These are phyloP conservation scores for Apostasia shenzhenica DNA, from an alignment of 106 monocot species.

Conservation along the genomic window DNA sequence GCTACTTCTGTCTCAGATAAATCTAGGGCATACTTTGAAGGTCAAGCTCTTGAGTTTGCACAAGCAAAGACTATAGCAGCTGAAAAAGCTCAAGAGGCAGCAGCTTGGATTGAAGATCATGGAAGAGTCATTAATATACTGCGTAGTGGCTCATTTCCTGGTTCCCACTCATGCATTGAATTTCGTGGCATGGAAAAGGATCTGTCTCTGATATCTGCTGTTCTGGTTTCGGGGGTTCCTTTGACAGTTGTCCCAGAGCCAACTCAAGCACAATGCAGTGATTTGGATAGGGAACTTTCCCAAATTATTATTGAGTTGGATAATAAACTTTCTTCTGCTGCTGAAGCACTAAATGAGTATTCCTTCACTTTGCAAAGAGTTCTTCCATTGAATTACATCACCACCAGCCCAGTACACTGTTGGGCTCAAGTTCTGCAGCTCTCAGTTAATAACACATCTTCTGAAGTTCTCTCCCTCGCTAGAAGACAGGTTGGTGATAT, in stretches of 20 bases:
- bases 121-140: constrained; percentile 69
- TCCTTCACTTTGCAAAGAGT: constrained; percentile 66
- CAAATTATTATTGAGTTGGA: constrained; percentile 60
- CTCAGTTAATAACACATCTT: constrained; percentile 61
- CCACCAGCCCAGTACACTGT: constrained; percentile 67
- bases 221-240: constrained; percentile 71
- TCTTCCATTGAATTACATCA: constrained; percentile 74
- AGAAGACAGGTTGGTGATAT: constrained; percentile 68
- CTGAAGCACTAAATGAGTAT: constrained; percentile 67
- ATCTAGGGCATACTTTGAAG: constrained; percentile 59
- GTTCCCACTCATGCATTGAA: constrained; percentile 29
- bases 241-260: constrained; percentile 96
- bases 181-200: constrained; percentile 49
- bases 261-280: constrained; percentile 72
- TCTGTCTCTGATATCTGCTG: constrained; percentile 76
- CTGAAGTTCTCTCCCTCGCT: constrained; percentile 64
- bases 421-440: constrained; percentile 84
- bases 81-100: constrained; percentile 69
- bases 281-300: constrained; percentile 81
- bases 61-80: constrained; percentile 63
- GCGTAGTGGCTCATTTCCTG: constrained; percentile 48
- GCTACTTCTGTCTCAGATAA: constrained; percentile 62
- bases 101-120: constrained; percentile 85
- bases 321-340: constrained; percentile 52
- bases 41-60: constrained; percentile 66